A percentile compares a stretch with the other conserved stretches of the same genome.
Evolutionary conservation across 345 rosid species (phyloP).

Genomic region (Gossypium bickii): DNA sequence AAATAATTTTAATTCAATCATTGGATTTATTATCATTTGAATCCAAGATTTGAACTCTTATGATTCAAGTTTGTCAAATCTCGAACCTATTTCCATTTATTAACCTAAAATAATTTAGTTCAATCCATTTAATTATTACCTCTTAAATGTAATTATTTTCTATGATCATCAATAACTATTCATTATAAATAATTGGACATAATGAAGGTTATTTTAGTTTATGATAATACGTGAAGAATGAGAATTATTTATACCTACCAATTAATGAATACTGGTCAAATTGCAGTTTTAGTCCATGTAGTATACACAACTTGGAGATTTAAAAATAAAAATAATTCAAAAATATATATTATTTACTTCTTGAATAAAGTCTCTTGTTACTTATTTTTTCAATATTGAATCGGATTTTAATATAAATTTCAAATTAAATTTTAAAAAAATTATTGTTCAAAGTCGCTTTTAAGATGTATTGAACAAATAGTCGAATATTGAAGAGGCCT

Average conservation of each 20-base stretch:
- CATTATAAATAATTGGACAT: background rate
- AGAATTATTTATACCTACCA: background rate
- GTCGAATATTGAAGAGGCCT: no score
- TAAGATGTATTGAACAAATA: no score
- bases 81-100: background rate
- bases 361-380: no score
- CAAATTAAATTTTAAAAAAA: no score
- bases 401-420: no score
- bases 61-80: background rate
- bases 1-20: background rate
- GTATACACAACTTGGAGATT: no score
- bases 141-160: background rate
- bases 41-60: no score
- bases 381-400: no score
- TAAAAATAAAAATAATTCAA: no score
- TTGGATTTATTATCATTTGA: background rate
- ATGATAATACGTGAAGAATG: background rate
- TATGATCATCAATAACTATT: background rate
- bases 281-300: no score
- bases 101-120: background rate
- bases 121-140: background rate
- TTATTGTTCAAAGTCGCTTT: no score
- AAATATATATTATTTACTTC: no score
- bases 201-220: background rate
- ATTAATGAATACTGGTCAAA: background rate